Percentiles rank a stretch among this genome's conserved stretches.
phyloP scores from a whole-genome alignment of 257 asterid genomes.

The Solanum lycopersicoides region DNA sequence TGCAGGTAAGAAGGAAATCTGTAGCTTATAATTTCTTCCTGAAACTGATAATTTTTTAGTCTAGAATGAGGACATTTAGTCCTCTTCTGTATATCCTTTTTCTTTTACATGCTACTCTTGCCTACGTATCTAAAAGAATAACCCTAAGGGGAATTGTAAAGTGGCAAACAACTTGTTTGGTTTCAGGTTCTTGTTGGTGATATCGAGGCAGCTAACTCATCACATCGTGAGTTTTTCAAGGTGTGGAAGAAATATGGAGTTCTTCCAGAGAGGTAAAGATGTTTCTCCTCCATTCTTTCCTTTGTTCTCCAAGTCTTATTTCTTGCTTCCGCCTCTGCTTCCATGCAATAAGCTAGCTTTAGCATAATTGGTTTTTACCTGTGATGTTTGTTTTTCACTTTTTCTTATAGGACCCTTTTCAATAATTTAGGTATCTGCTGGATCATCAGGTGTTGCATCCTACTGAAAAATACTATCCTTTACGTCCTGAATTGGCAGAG shows the following conservation, averaged over 20 bases:
- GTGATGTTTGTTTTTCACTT: not conserved
- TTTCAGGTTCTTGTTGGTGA: constrained; percentile 91
- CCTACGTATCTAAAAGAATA: not conserved
- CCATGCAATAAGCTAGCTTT: not conserved
- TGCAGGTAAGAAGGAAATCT: constrained; percentile 44
- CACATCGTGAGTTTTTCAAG: constrained; percentile 80
- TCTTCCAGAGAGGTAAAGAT: constrained; percentile 75
- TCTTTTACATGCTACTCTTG: too few relatives aligned
- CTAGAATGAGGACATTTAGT: not conserved
- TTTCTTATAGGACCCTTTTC: not conserved
- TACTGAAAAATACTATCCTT: constrained; percentile 93
- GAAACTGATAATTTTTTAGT: not conserved
- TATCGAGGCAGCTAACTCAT: constrained; percentile 76
- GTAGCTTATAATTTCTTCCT: not conserved
- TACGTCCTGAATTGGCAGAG: constrained; percentile 95
- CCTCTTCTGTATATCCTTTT: not conserved
- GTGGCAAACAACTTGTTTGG: not conserved
- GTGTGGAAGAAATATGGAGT: constrained; percentile 87
- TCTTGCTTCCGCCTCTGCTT: not conserved
- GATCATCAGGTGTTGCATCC: constrained; percentile 94
- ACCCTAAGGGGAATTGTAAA: not conserved
- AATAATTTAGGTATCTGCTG: constrained; percentile 58
- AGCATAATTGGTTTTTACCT: not conserved
- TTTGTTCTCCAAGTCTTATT: not conserved
- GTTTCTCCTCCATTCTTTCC: not conserved